phyloP scores from a whole-genome alignment of 140 eudicot species.

The Flaveria floridana region DNA sequence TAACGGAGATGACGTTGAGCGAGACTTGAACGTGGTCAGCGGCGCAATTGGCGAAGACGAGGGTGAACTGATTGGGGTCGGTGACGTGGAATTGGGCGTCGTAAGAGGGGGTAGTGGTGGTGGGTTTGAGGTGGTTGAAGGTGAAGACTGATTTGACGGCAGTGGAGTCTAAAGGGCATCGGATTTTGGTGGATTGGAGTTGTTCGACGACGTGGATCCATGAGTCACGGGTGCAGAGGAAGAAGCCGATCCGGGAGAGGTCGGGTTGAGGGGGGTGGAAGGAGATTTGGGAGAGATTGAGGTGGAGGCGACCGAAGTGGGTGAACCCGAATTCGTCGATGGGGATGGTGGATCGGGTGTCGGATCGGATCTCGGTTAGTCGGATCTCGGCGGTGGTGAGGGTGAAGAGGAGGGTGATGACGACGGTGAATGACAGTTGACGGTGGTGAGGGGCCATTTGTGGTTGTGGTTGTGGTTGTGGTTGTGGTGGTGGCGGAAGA shows the following conservation, averaged over 20 bases:
- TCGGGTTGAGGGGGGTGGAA: slow-evolving; percentile 35
- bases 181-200: slow-evolving; percentile 43
- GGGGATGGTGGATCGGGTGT: slow-evolving; percentile 58
- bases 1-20: slow-evolving; percentile 39
- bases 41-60: slow-evolving; percentile 48
- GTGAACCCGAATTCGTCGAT: slow-evolving; percentile 85
- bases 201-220: slow-evolving; percentile 67
- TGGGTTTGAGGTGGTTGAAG: slow-evolving; percentile 33
- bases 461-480: too few species aligned
- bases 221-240: slow-evolving; percentile 64
- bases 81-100: slow-evolving; percentile 30
- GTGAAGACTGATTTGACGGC: neutral
- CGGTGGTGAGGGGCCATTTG: slow-evolving; percentile 10
- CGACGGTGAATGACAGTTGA: neutral
- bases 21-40: slow-evolving; percentile 27
- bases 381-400: slow-evolving; percentile 61
- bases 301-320: slow-evolving; percentile 60
- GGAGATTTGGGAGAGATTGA: slow-evolving; percentile 55
- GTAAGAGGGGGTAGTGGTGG: slow-evolving; percentile 32
- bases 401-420: slow-evolving; percentile 26
- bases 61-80: slow-evolving; percentile 38
- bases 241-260: slow-evolving; percentile 60
- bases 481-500: neutral
- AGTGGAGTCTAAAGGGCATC: slow-evolving; percentile 42
- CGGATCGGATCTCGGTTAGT: slow-evolving; percentile 48